Conservation (phyloP, 2,329 filamentous ascomycete species). For the Diaporthe longicolla region DNA sequence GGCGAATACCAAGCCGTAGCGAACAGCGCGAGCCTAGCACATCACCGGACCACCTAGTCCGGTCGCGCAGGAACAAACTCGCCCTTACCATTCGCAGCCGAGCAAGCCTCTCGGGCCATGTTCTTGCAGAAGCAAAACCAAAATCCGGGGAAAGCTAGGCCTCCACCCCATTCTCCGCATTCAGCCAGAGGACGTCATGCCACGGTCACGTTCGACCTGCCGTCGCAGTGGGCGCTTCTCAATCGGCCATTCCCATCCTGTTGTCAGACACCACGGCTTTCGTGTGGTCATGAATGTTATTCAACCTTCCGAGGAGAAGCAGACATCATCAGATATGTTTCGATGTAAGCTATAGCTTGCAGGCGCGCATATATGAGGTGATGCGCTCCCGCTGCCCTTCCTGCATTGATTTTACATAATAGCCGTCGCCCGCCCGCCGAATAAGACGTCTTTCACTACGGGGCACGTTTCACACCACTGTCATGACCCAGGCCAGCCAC, state of each 20-base stretch:
- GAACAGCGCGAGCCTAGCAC: neutral
- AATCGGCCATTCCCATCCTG: neutral
- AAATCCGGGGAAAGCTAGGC: conserved; percentile 26
- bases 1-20: neutral
- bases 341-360: neutral
- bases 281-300: neutral
- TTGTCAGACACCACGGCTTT: neutral
- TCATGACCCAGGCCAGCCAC: conserved; percentile 13
- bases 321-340: conserved; percentile 14
- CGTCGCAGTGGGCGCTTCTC: neutral
- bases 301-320: conserved; percentile 28
- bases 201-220: neutral
- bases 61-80: neutral
- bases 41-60: conserved; percentile 9
- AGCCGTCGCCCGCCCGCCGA: conserved; percentile 20
- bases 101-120: conserved; percentile 7
- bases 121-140: conserved; percentile 21
- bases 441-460: conserved; percentile 1
- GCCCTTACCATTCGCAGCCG: conserved; percentile 13
- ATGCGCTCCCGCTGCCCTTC: conserved; percentile 15
- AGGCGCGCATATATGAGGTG: conserved; percentile 26
- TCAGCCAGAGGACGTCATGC: conserved; percentile 24
- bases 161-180: conserved; percentile 6
- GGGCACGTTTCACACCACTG: conserved; percentile 29
- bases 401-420: conserved; percentile 38